Percentiles rank a stretch among this genome's conserved stretches.
Evolutionary conservation across 371 early-diverging fungal species (phyloP).

Genomic region (Rhizopus stolonifer): DNA sequence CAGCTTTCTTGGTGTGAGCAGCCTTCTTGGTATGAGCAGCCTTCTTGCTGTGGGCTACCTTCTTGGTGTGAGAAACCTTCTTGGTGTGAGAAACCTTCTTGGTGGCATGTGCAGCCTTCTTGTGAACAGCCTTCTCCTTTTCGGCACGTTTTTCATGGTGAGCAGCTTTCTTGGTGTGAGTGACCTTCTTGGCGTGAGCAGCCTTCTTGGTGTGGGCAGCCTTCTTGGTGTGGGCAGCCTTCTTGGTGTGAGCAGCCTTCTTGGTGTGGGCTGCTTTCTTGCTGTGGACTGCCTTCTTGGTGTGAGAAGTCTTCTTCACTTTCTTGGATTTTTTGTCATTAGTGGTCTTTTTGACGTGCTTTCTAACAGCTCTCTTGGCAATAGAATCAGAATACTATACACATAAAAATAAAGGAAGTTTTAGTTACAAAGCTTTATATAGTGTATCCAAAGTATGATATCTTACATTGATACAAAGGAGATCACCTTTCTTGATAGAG

Average conservation of each 20-base stretch:
- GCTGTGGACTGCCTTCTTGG: no score
- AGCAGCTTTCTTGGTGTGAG: constrained; percentile 2
- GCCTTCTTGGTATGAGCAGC: background rate
- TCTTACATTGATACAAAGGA: constrained; percentile 7
- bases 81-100: background rate
- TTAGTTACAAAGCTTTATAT: background rate
- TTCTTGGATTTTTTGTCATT: background rate
- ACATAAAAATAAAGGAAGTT: background rate
- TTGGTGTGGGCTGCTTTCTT: no score
- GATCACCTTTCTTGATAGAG: background rate
- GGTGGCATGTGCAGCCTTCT: no score
- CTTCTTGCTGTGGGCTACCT: background rate
- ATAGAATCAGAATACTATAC: background rate
- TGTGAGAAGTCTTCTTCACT: no score
- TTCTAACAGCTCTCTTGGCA: background rate
- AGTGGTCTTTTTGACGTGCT: background rate
- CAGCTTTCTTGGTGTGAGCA: background rate
- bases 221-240: no score
- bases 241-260: no score
- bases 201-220: background rate
- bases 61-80: background rate
- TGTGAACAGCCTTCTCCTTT: background rate
- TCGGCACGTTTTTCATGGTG: no score
- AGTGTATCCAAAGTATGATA: background rate
- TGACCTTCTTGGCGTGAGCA: background rate